Evolutionary conservation across 176 grass and related monocot genomes (phyloP).

Genomic region (Zizania latifolia): DNA sequence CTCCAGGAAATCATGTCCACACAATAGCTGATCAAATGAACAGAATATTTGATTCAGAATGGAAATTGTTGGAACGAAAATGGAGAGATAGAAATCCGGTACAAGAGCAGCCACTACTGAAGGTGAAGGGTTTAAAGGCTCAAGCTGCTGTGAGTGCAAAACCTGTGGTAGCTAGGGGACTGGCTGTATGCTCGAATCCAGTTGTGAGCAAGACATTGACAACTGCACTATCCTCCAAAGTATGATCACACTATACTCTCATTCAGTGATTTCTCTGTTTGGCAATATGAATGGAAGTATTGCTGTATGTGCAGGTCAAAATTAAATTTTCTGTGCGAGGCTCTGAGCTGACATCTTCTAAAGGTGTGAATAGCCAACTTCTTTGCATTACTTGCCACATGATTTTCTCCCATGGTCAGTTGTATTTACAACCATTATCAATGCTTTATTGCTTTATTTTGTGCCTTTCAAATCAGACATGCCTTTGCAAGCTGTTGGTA

Average conservation of each 20-base stretch:
- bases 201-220: slow-evolving; percentile 23
- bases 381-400: neutral
- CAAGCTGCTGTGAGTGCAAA: neutral
- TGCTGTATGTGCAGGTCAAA: slow-evolving; percentile 35
- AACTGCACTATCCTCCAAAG: slow-evolving; percentile 48
- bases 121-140: slow-evolving; percentile 22
- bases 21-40: slow-evolving; percentile 59
- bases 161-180: neutral
- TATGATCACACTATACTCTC: slow-evolving; percentile 14
- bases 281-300: slow-evolving; percentile 16
- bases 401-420: neutral
- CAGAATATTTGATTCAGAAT: slow-evolving; percentile 51
- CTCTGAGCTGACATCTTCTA: slow-evolving; percentile 19
- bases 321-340: slow-evolving; percentile 31
- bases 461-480: slow-evolving; percentile 25
- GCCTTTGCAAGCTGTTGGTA: slow-evolving; percentile 30
- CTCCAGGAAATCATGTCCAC: slow-evolving; percentile 75
- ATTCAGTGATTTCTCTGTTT: slow-evolving; percentile 3
- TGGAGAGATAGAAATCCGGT: slow-evolving; percentile 28
- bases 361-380: slow-evolving; percentile 52
- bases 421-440: neutral
- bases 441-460: slow-evolving; percentile 7
- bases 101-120: slow-evolving; percentile 12
- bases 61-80: slow-evolving; percentile 59
- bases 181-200: slow-evolving; percentile 22